These are phyloP conservation scores for Malassezia pachydermatis DNA, from an alignment of 1,284 basidiomycete species.

Conservation along the genomic window DNA sequence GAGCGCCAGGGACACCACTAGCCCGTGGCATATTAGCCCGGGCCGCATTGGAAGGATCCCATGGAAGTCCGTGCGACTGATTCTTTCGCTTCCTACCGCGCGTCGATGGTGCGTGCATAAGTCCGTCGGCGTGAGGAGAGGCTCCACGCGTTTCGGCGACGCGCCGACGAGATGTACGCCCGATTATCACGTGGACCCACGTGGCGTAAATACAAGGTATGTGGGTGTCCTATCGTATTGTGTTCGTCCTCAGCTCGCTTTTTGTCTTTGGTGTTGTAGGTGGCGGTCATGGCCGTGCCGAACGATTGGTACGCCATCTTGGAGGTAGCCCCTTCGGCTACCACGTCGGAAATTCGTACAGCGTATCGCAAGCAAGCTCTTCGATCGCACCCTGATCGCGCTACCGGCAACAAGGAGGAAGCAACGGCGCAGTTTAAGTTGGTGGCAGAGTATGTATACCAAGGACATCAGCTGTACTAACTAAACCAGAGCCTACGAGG, in stretches of 20 bases:
- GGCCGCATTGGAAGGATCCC: conserved; percentile 9
- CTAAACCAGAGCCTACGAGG: conserved; percentile 27
- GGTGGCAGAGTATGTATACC: conserved; percentile 22
- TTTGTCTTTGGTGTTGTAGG: not conserved
- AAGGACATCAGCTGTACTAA: not conserved
- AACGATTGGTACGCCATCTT: conserved; percentile 34
- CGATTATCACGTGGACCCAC: conserved; percentile 10
- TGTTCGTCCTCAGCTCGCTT: not conserved
- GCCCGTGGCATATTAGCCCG: conserved; percentile 14
- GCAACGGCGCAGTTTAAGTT: conserved; percentile 36
- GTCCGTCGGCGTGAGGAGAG: not conserved
- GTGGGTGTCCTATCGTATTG: no score
- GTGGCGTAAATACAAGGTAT: not conserved
- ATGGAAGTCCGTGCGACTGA: conserved; percentile 1
- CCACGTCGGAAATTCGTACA: conserved; percentile 25
- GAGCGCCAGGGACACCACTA: not conserved
- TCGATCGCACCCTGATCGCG: conserved; percentile 37
- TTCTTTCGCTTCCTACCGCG: conserved; percentile 16
- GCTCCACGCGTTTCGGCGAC: not conserved
- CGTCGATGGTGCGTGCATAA: conserved; percentile 10
- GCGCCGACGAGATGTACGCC: not conserved
- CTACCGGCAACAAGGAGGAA: conserved; percentile 27
- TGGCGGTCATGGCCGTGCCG: not conserved
- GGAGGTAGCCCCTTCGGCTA: conserved; percentile 25
- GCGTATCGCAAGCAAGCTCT: conserved; percentile 41